A percentile compares a stretch with the other conserved stretches of the same genome.
These are phyloP conservation scores for Mycena crocata DNA, from an alignment of 768 basidiomycete species.

Conservation along the genomic window DNA sequence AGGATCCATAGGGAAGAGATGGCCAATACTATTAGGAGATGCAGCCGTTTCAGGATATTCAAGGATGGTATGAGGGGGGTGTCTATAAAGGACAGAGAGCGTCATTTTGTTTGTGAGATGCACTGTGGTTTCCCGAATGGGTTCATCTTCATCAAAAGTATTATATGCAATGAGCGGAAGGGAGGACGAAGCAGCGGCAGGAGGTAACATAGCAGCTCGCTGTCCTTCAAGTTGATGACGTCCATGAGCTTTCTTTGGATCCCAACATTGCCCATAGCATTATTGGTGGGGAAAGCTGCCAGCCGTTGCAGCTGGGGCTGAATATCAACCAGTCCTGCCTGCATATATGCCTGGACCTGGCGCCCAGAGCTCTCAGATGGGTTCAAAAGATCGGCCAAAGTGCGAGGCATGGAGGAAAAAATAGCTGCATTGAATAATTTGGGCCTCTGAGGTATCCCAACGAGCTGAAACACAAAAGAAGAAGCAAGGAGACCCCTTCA, in stretches of 20 bases:
- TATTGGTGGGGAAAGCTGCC: background rate
- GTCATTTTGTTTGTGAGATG: background rate
- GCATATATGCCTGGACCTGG: background rate
- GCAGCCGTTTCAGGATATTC: slow-evolving; percentile 6
- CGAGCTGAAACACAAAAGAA: background rate
- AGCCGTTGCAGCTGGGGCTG: background rate
- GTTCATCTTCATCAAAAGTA: background rate
- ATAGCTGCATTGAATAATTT: background rate
- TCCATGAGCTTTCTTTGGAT: background rate
- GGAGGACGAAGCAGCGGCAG: background rate
- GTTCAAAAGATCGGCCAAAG: background rate
- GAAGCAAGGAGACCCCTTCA: background rate
- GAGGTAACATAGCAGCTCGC: background rate
- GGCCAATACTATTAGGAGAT: background rate
- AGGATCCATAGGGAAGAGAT: background rate
- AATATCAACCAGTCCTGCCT: background rate
- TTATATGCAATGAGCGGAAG: background rate
- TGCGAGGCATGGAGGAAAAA: background rate
- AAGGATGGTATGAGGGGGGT: background rate
- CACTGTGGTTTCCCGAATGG: background rate
- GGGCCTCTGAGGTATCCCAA: background rate
- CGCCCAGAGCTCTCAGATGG: background rate
- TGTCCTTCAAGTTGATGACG: background rate
- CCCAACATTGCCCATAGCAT: background rate
- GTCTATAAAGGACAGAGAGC: background rate